These are phyloP conservation scores for Ophiostoma novo-ulmi DNA, from an alignment of 2,329 filamentous ascomycete genomes.

Conservation along the genomic window DNA sequence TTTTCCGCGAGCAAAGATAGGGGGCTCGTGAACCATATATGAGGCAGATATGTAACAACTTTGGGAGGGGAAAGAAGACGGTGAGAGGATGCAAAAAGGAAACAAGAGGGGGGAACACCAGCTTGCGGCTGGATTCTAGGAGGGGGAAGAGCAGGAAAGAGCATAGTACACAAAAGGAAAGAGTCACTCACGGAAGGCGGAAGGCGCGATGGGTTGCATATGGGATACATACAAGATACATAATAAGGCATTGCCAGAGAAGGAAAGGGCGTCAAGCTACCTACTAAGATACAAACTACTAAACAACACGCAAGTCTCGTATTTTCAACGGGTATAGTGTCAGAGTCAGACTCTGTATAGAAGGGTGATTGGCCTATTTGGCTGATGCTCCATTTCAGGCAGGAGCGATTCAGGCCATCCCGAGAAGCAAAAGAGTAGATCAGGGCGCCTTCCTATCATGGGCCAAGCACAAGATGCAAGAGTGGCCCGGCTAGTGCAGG, in stretches of 20 bases:
- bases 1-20: slow-evolving; percentile 7
- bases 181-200: neutral
- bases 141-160: neutral
- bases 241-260: no score
- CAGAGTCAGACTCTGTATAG: neutral
- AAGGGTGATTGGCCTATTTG: neutral
- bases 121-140: neutral
- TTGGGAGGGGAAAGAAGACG: neutral
- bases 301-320: neutral
- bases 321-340: neutral
- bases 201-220: slow-evolving; percentile 6
- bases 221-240: neutral
- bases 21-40: neutral
- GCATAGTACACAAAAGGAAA: neutral
- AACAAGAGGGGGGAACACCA: neutral
- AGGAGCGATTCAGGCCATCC: neutral
- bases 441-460: slow-evolving; percentile 1
- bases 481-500: slow-evolving; percentile 20
- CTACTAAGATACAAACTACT: neutral
- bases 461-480: slow-evolving; percentile 16
- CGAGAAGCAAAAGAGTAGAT: neutral
- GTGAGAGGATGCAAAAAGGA: slow-evolving; percentile 8
- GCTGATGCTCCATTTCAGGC: slow-evolving; percentile 2
- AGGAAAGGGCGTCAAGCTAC: neutral
- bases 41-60: neutral